phyloP scores from a whole-genome alignment of 2,329 filamentous ascomycete species.

The Fusarium sp. region DNA sequence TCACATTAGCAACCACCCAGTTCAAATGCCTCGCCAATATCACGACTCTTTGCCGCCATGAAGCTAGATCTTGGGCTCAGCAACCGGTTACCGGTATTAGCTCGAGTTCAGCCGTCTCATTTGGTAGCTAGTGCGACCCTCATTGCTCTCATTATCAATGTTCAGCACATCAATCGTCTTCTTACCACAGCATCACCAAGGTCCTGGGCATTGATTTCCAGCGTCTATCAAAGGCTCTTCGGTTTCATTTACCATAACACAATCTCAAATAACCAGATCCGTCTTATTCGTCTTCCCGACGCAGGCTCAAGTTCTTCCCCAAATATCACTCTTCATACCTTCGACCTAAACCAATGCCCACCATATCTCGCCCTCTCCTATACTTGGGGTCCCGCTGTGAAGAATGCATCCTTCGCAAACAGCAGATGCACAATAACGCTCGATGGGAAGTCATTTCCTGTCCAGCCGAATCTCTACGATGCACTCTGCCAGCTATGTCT shows the following conservation, averaged over 20 bases:
- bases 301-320: neutral
- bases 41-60: neutral
- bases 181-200: neutral
- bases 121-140: neutral
- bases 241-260: neutral
- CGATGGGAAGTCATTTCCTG: fast-evolving
- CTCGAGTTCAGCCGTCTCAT: neutral
- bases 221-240: too few species aligned
- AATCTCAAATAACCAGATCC: neutral
- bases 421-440: neutral
- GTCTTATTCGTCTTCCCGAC: neutral
- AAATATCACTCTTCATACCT: neutral
- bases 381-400: neutral
- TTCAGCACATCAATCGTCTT: neutral
- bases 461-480: neutral
- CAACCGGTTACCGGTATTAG: fast-evolving
- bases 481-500: neutral
- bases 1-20: neutral
- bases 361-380: neutral
- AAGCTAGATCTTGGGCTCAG: neutral
- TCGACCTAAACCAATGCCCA: neutral
- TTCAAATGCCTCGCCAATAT: neutral
- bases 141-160: neutral
- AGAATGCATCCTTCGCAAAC: fast-evolving
- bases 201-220: fast-evolving